Conservation (phyloP, 2,329 filamentous ascomycete species). For the Colletotrichum brevisporum region DNA sequence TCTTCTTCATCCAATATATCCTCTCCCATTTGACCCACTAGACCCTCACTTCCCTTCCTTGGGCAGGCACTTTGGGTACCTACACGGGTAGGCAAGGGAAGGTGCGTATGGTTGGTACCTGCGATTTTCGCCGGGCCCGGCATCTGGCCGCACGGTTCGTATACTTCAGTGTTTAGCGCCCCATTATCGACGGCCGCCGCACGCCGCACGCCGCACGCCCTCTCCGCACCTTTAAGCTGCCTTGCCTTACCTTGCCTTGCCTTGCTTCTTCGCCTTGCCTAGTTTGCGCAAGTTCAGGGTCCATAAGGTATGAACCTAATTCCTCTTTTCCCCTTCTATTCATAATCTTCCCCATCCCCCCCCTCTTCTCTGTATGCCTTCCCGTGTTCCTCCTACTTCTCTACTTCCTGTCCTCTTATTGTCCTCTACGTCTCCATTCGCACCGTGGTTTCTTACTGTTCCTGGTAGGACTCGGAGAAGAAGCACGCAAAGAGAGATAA, state of each 20-base stretch:
- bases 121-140: constrained; percentile 13
- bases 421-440: not conserved
- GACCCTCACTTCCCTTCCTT: too few species aligned
- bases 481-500: constrained; percentile 19
- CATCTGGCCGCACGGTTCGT: constrained; percentile 29
- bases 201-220: constrained; percentile 20
- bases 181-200: constrained; percentile 21
- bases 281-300: constrained; percentile 31
- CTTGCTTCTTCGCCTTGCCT: constrained; percentile 12
- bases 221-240: constrained; percentile 20
- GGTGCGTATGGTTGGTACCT: too few species aligned
- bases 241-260: constrained; percentile 23
- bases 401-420: not conserved
- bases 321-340: constrained; percentile 33
- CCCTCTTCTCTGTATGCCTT: constrained; percentile 7
- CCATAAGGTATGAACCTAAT: constrained; percentile 36
- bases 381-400: not conserved
- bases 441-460: not conserved
- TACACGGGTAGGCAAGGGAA: too few species aligned
- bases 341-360: constrained; percentile 21
- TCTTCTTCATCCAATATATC: not conserved
- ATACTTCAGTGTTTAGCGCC: constrained; percentile 28
- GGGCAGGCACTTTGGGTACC: too few species aligned
- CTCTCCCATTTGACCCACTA: not conserved
- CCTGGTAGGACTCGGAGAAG: constrained; percentile 1